Conservation (phyloP, 106 monocot genomes). For the Hemerocallis citrina region DNA sequence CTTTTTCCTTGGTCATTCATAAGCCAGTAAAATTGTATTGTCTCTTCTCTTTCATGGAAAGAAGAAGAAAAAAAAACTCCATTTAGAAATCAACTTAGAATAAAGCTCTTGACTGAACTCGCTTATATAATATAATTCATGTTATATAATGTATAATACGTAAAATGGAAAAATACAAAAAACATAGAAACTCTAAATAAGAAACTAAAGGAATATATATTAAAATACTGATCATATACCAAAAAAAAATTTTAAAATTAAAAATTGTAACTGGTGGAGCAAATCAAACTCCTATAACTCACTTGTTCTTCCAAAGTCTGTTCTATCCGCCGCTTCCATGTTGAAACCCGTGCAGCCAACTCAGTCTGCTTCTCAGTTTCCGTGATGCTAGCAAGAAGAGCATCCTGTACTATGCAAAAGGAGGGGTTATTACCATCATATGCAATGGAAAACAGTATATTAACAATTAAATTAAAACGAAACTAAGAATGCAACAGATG, state of each 20-base stretch:
- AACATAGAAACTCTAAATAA: neutral
- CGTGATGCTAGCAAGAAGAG: constrained; percentile 81
- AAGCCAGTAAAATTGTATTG: too few relatives aligned
- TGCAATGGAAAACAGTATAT: neutral
- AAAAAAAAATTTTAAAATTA: too few relatives aligned
- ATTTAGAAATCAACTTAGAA: too few relatives aligned
- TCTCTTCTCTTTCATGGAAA: too few relatives aligned
- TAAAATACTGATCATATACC: too few relatives aligned
- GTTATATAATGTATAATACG: too few relatives aligned
- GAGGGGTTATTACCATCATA: neutral
- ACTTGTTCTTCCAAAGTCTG: constrained; percentile 70
- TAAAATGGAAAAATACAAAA: neutral
- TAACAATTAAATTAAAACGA: neutral
- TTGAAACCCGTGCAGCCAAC: constrained; percentile 68
- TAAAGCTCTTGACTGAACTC: too few relatives aligned
- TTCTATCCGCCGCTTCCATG: constrained; percentile 86
- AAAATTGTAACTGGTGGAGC: too few relatives aligned
- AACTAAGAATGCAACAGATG: neutral
- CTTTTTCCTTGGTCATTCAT: too few relatives aligned
- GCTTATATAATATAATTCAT: too few relatives aligned
- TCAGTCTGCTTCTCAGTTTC: constrained; percentile 85
- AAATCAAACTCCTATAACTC: neutral
- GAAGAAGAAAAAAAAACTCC: too few relatives aligned
- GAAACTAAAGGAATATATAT: too few relatives aligned
- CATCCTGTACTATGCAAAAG: constrained; percentile 55